phyloP scores from a whole-genome alignment of 176 grass and related monocot species.

The Juncus effusus region DNA sequence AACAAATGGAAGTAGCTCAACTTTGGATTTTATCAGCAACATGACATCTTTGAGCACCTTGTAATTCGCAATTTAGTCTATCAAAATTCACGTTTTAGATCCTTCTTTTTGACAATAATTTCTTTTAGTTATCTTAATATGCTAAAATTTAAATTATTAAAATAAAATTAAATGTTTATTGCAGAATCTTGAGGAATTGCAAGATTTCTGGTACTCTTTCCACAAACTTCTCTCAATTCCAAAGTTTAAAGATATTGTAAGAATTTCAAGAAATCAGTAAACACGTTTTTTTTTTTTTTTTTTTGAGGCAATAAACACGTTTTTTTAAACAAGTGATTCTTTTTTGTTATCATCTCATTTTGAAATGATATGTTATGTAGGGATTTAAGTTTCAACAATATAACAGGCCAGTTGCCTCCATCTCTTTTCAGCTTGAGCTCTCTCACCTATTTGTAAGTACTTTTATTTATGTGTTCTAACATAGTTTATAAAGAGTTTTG shows the following conservation, averaged over 20 bases:
- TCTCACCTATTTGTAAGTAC: conserved; percentile 42
- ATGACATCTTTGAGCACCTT: conserved; percentile 55
- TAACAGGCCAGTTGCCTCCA: conserved; percentile 55
- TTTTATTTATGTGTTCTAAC: neutral
- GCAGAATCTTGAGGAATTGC: conserved; percentile 81
- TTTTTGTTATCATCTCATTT: neutral
- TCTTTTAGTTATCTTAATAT: neutral
- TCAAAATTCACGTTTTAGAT: neutral
- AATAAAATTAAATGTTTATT: conserved; percentile 9
- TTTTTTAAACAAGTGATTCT: neutral
- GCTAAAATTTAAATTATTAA: neutral
- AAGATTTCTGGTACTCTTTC: conserved; percentile 73
- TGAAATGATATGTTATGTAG: conserved; percentile 22
- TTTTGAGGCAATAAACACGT: neutral
- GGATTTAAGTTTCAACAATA: conserved; percentile 95
- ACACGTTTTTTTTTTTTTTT: neutral
- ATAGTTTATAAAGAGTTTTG: neutral
- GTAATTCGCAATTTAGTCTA: conserved; percentile 31
- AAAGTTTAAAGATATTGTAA: conserved; percentile 23
- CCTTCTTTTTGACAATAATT: neutral
- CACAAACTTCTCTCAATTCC: conserved; percentile 47
- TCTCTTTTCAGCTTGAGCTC: conserved; percentile 45
- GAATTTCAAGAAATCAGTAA: neutral
- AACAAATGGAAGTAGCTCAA: conserved; percentile 57
- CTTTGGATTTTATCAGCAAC: conserved; percentile 55